Evolutionary conservation across 495 filamentous ascomycete genomes (phyloP).

Genomic region (Xylaria castorea): DNA sequence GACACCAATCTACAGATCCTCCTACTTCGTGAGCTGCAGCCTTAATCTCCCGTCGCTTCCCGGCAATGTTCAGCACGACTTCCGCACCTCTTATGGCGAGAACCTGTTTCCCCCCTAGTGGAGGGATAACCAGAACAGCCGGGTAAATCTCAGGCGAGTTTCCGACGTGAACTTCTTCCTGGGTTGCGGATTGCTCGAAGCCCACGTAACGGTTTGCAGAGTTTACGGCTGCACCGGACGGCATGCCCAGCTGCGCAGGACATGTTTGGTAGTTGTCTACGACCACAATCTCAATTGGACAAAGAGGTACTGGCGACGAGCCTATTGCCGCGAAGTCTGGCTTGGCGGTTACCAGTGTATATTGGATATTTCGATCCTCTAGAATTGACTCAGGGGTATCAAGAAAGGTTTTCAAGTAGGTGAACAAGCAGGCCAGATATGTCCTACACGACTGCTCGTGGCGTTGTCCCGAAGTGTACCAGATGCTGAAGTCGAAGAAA

Average conservation of each 20-base stretch:
- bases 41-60: constrained; percentile 3
- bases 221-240: constrained; percentile 30
- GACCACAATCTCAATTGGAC: not conserved
- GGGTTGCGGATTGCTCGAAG: constrained; percentile 38
- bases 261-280: constrained; percentile 2
- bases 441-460: constrained; percentile 27
- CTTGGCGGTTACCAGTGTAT: not conserved
- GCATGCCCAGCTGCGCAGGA: constrained; percentile 27
- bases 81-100: constrained; percentile 6
- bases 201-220: constrained; percentile 36
- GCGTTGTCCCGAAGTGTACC: constrained; percentile 33
- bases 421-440: constrained; percentile 32
- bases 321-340: not conserved
- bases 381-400: not conserved
- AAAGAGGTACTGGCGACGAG: constrained; percentile 12
- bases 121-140: constrained; percentile 36
- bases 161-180: constrained; percentile 39
- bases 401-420: constrained; percentile 19
- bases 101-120: constrained; percentile 19
- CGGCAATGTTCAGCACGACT: not conserved
- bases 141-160: constrained; percentile 38
- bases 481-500: constrained; percentile 36
- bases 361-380: not conserved
- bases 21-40: constrained; percentile 8
- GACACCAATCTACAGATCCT: constrained; percentile 23